Percentiles rank a stretch among this genome's conserved stretches.
Conservation (phyloP, 1,139 yeast genomes). For the Debaryomycetaceae sp. region DNA sequence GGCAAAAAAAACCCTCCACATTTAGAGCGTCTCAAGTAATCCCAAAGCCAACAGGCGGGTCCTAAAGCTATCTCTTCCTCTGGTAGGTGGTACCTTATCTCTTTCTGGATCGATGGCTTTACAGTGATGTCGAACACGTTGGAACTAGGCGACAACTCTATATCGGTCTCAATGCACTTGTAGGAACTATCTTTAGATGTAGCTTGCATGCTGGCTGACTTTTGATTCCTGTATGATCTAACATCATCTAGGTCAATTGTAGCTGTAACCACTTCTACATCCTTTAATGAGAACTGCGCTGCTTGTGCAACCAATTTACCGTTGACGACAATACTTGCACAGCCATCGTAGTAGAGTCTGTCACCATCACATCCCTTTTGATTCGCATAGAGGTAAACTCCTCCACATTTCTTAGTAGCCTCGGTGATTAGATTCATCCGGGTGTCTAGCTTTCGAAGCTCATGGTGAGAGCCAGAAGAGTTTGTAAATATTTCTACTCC, state of each 20-base stretch:
- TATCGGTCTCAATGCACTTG: conserved; percentile 57
- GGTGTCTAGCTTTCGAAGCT: conserved; percentile 81
- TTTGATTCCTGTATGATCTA: conserved; percentile 69
- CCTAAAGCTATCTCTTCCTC: conserved; percentile 97
- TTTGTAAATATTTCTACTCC: conserved; percentile 96
- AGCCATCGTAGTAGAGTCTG: conserved; percentile 92
- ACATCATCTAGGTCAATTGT: conserved; percentile 93
- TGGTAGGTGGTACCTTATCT: conserved; percentile 67
- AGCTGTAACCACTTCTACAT: conserved; percentile 91
- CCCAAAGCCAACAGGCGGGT: conserved; percentile 99
- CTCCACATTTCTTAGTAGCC: conserved; percentile 96
- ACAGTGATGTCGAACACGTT: conserved; percentile 58
- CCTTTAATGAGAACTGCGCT: conserved; percentile 79
- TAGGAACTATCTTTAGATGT: conserved; percentile 50
- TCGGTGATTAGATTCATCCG: conserved; percentile 81
- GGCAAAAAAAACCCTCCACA: conserved; percentile 93
- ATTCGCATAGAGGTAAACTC: conserved; percentile 87
- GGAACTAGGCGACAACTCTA: conserved; percentile 58
- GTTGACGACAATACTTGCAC: conserved; percentile 89
- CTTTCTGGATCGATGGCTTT: conserved; percentile 54
- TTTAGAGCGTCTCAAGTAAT: conserved; percentile 82
- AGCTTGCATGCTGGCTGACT: conserved; percentile 80
- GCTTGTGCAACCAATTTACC: conserved; percentile 93
- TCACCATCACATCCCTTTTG: conserved; percentile 99
- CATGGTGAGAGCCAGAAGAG: conserved; percentile 96